phyloP scores from a whole-genome alignment of 192 early-diverging fungal genomes.

The Backusella mclennaniae region DNA sequence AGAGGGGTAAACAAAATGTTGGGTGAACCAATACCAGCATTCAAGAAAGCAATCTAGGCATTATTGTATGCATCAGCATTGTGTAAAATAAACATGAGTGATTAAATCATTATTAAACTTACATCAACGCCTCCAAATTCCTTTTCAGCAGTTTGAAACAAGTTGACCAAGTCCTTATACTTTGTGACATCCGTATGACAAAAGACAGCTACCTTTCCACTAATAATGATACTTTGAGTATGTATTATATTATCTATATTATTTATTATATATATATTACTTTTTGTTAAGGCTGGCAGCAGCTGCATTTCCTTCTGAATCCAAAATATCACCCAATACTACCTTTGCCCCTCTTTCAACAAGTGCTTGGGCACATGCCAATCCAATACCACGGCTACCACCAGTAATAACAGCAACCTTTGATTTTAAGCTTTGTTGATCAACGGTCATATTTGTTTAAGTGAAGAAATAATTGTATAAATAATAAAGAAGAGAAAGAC shows the following conservation, averaged over 20 bases:
- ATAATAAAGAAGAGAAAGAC: background rate
- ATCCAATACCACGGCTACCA: constrained; percentile 17
- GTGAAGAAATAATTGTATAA: background rate
- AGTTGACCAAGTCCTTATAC: constrained; percentile 20
- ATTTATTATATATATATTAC: background rate
- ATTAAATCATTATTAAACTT: background rate
- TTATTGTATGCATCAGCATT: background rate
- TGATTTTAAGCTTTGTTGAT: background rate
- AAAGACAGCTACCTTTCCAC: constrained; percentile 19
- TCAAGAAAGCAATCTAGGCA: background rate
- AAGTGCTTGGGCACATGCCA: constrained; percentile 13
- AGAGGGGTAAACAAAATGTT: background rate
- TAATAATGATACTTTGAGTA: background rate
- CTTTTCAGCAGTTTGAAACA: constrained; percentile 24
- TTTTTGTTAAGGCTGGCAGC: constrained; percentile 9
- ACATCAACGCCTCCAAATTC: constrained; percentile 38
- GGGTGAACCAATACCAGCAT: background rate
- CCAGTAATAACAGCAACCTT: constrained; percentile 30
- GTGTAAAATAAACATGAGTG: too few relatives aligned
- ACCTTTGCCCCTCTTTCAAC: constrained; percentile 18
- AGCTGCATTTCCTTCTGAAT: constrained; percentile 6
- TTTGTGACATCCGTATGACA: constrained; percentile 19
- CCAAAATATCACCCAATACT: constrained; percentile 20
- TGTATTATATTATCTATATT: background rate
- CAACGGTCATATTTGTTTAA: background rate